Percentiles rank a stretch among this genome's conserved stretches.
Conservation (phyloP, 148 eudicot genomes). For the Polygonum maritimum region DNA sequence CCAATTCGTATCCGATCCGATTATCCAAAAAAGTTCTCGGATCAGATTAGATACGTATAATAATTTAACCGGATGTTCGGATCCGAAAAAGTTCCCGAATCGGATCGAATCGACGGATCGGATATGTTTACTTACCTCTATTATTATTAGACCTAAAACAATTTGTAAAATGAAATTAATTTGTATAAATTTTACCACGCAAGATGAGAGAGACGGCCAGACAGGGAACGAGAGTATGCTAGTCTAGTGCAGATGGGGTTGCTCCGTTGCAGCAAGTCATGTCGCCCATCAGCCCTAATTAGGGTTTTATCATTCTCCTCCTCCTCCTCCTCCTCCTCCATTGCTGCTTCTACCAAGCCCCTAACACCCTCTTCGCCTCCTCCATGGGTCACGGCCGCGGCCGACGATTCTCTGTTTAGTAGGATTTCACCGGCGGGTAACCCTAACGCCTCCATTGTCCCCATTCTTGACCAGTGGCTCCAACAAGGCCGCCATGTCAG, state of each 20-base stretch:
- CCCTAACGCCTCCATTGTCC: constrained; percentile 18
- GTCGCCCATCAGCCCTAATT: not conserved
- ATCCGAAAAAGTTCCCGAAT: too few relatives aligned
- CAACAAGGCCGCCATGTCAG: constrained; percentile 20
- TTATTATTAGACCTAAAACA: too few relatives aligned
- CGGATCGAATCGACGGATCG: too few relatives aligned
- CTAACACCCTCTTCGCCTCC: not conserved
- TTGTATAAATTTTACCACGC: too few relatives aligned
- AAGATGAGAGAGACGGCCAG: too few relatives aligned
- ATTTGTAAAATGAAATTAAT: too few relatives aligned
- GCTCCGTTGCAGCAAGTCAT: not conserved
- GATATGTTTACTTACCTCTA: too few relatives aligned
- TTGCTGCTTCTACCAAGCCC: not conserved
- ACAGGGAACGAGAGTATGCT: not conserved
- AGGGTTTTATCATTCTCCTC: constrained; percentile 9
- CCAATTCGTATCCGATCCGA: too few relatives aligned
- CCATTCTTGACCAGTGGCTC: constrained; percentile 34
- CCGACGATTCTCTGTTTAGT: constrained; percentile 18
- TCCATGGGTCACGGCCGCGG: not conserved
- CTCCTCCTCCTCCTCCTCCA: not conserved
- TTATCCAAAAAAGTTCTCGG: too few relatives aligned
- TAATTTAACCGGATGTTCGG: too few relatives aligned
- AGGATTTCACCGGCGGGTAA: constrained; percentile 23
- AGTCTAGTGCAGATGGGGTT: not conserved
- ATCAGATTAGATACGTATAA: too few relatives aligned